Percentiles rank a stretch among this genome's conserved stretches.
Conservation (phyloP, 2,329 filamentous ascomycete genomes). For the Sordariomycetes sp. region DNA sequence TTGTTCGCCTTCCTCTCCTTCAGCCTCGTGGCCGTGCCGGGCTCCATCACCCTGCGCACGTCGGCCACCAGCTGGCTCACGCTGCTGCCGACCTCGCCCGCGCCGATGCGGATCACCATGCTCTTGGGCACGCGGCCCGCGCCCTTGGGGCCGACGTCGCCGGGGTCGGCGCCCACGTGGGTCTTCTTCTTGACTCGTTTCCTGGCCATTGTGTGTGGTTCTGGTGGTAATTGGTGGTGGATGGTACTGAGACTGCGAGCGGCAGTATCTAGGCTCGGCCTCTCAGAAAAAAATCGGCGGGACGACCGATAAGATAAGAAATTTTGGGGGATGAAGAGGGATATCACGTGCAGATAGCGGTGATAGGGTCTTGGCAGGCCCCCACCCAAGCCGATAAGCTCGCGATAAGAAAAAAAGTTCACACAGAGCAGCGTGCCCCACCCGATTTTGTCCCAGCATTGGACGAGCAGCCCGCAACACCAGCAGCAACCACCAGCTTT, state of each 20-base stretch:
- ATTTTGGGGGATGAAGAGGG: constrained; percentile 1
- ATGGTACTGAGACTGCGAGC: background rate
- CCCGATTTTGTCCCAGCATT: background rate
- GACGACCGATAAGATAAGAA: constrained; percentile 7
- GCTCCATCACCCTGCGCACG: constrained; percentile 90
- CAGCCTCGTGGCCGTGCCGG: constrained; percentile 77
- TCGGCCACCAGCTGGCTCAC: constrained; percentile 87
- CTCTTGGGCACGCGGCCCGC: constrained; percentile 72
- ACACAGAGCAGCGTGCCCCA: constrained; percentile 1
- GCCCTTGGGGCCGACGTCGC: constrained; percentile 36
- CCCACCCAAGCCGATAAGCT: background rate
- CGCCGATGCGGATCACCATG: constrained; percentile 97
- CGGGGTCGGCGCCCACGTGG: constrained; percentile 50
- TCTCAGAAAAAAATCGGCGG: constrained; percentile 5
- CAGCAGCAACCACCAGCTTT: background rate
- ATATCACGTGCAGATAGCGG: constrained; percentile 7
- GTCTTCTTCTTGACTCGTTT: constrained; percentile 81
- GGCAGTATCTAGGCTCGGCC: background rate
- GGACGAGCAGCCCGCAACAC: background rate
- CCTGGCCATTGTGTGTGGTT: constrained; percentile 55
- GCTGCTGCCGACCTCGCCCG: constrained; percentile 83
- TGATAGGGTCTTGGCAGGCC: background rate
- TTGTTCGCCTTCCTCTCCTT: constrained; percentile 86
- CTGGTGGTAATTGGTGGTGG: background rate
- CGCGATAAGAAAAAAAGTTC: background rate